Percentiles rank a stretch among this genome's conserved stretches.
Evolutionary conservation across 495 filamentous ascomycete species (phyloP).

Genomic region (Trichoderma erinaceum): DNA sequence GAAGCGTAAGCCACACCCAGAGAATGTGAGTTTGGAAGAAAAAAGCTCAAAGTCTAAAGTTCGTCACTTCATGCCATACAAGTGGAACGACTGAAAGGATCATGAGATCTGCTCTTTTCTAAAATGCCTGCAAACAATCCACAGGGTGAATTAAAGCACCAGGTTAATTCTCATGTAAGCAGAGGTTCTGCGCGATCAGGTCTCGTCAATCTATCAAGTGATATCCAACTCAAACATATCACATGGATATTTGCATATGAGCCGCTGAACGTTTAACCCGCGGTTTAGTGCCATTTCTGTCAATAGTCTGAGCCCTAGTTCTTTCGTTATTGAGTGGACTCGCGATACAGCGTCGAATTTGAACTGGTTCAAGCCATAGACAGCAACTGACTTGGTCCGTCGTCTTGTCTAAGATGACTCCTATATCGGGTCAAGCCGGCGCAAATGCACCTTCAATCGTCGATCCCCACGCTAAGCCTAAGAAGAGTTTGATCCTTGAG

Average conservation of each 20-base stretch:
- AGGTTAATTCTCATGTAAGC: neutral
- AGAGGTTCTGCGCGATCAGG: neutral
- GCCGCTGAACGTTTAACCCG: neutral
- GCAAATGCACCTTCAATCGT: neutral
- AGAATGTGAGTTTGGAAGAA: neutral
- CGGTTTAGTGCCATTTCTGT: neutral
- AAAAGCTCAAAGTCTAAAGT: conserved; percentile 10
- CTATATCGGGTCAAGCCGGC: conserved; percentile 8
- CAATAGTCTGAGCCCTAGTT: neutral
- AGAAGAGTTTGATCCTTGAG: neutral
- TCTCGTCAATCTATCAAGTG: neutral
- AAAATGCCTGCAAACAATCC: neutral
- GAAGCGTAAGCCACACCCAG: neutral
- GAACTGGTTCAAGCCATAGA: neutral
- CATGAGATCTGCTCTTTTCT: neutral
- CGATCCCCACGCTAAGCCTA: neutral
- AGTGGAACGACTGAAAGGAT: neutral
- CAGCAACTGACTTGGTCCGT: neutral
- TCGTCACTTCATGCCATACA: neutral
- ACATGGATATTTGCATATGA: neutral
- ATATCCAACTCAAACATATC: neutral
- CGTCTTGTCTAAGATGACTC: neutral
- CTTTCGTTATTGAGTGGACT: neutral
- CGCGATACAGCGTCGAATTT: neutral
- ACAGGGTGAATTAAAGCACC: neutral